Conservation (phyloP, 495 filamentous ascomycete species). For the Podospora didyma region DNA sequence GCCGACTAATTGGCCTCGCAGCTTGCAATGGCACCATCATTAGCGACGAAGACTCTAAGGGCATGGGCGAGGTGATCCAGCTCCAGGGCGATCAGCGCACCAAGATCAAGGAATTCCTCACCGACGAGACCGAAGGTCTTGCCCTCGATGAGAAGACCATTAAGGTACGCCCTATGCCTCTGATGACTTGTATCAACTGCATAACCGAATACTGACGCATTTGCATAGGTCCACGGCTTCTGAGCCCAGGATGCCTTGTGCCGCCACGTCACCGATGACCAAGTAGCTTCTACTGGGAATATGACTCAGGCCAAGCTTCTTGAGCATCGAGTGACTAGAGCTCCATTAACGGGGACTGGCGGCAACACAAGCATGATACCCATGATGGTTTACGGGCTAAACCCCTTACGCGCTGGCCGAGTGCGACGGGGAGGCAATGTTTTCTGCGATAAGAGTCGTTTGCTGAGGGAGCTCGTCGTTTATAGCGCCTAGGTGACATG, state of each 20-base stretch:
- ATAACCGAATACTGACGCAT: slow-evolving; percentile 1
- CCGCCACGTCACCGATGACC: slow-evolving; percentile 17
- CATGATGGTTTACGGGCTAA: slow-evolving; percentile 18
- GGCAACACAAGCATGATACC: slow-evolving; percentile 29
- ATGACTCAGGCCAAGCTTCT: slow-evolving; percentile 6
- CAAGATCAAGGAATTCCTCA: slow-evolving; percentile 96
- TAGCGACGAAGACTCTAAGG: slow-evolving; percentile 68
- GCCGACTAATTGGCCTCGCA: slow-evolving; percentile 28
- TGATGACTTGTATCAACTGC: not conserved
- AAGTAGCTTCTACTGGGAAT: slow-evolving; percentile 14
- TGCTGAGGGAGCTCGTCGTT: slow-evolving; percentile 15
- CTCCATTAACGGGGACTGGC: slow-evolving; percentile 11
- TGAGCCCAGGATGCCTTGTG: slow-evolving; percentile 47
- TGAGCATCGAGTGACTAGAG: slow-evolving; percentile 15
- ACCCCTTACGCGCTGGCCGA: slow-evolving; percentile 8
- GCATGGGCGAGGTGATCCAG: slow-evolving; percentile 99
- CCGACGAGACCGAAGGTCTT: slow-evolving; percentile 88
- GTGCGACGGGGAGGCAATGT: slow-evolving; percentile 9
- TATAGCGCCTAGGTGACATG: slow-evolving; percentile 8
- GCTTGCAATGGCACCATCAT: slow-evolving; percentile 99
- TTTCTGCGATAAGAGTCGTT: slow-evolving; percentile 16
- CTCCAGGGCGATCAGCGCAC: slow-evolving; percentile 98
- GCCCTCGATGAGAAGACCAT: slow-evolving; percentile 94
- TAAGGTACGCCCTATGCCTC: slow-evolving; percentile 61
- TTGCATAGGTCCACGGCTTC: slow-evolving; percentile 69